Conservation (phyloP, 2,329 filamentous ascomycete genomes). For the Ascomycota sp. region DNA sequence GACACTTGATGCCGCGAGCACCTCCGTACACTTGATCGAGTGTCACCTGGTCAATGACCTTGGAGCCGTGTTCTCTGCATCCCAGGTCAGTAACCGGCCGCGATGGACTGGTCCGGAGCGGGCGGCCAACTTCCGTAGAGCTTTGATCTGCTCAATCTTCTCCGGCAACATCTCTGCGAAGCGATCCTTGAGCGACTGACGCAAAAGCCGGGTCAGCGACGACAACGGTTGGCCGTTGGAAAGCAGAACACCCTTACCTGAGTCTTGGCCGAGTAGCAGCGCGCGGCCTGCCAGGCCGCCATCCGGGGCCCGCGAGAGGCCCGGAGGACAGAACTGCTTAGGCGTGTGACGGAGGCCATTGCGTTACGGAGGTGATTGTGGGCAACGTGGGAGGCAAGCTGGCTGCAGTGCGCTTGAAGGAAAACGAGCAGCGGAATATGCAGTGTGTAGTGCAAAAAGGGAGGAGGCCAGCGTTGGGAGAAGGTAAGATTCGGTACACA, state of each 20-base stretch:
- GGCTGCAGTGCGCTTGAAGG: no score
- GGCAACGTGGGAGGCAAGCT: background rate
- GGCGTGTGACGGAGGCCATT: constrained; percentile 72
- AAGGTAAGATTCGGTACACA: no score
- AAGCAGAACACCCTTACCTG: constrained; percentile 35
- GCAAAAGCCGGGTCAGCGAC: constrained; percentile 1
- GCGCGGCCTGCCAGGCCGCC: constrained; percentile 60
- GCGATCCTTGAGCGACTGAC: constrained; percentile 86
- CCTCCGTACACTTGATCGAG: constrained; percentile 98
- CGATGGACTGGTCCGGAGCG: background rate
- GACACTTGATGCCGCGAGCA: constrained; percentile 94
- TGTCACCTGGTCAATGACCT: constrained; percentile 92
- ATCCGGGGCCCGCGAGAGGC: constrained; percentile 49
- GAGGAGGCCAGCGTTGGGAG: no score
- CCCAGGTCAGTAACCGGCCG: constrained; percentile 1
- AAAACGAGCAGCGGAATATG: no score
- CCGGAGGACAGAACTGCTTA: constrained; percentile 66
- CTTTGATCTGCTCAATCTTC: constrained; percentile 99
- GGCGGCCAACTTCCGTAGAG: constrained; percentile 65
- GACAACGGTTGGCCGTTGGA: background rate
- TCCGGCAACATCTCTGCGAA: constrained; percentile 89
- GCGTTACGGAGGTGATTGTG: constrained; percentile 5
- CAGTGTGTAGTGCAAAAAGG: no score
- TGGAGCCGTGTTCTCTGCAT: constrained; percentile 73
- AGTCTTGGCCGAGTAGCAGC: constrained; percentile 86